Conservation (phyloP, 345 rosid genomes). For the Syzygium grande region DNA sequence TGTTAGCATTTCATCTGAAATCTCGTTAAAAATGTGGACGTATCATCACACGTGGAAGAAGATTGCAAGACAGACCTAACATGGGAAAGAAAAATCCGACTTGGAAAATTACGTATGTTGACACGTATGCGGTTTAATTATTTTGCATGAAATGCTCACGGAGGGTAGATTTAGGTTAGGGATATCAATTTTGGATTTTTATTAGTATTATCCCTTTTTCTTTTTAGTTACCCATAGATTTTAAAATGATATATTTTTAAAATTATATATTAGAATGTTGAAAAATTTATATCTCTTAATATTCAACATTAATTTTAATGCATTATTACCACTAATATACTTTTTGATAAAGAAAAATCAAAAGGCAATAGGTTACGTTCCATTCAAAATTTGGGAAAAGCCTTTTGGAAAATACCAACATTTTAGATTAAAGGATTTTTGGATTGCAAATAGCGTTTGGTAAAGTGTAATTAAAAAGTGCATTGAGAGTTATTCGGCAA, state of each 20-base stretch:
- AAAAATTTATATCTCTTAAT: too few relatives aligned
- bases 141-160: not conserved
- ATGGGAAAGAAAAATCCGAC: rapidly evolving
- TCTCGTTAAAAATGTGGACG: too few relatives aligned
- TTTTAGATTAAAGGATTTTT: too few relatives aligned
- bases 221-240: not conserved
- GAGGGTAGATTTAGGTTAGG: not conserved
- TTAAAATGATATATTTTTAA: not conserved
- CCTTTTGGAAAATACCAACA: too few relatives aligned
- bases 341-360: not conserved
- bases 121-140: not conserved
- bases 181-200: not conserved
- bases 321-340: not conserved
- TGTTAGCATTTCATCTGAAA: not conserved
- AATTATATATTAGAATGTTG: not conserved
- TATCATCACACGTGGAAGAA: not conserved
- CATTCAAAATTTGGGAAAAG: too few relatives aligned
- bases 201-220: not conserved
- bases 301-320: not conserved
- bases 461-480: too few relatives aligned
- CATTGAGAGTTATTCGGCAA: too few relatives aligned
- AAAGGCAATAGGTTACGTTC: not conserved
- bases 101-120: too few relatives aligned
- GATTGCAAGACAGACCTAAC: not conserved
- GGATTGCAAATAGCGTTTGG: too few relatives aligned